Conservation (phyloP, 2,329 filamentous ascomycete genomes). For the Ophiostoma perfectum region DNA sequence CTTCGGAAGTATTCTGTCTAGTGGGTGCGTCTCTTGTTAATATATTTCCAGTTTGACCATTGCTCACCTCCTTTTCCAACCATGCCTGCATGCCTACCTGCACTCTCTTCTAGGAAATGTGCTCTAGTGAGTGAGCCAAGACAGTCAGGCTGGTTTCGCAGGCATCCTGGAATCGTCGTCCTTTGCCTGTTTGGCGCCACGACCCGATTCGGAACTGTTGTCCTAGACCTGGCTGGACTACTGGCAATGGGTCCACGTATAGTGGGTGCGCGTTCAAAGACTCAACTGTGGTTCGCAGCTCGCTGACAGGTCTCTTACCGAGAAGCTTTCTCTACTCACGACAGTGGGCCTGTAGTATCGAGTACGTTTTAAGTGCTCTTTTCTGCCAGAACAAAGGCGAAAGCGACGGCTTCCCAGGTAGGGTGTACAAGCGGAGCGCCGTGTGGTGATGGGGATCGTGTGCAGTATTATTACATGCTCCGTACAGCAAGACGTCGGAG, state of each 20-base stretch:
- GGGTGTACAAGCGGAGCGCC: neutral
- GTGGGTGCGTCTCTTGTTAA: no score
- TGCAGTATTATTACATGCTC: no score
- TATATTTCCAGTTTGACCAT: neutral
- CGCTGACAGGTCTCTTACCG: neutral
- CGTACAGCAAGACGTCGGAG: no score
- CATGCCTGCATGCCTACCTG: no score
- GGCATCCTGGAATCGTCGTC: neutral
- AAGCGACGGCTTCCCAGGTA: neutral
- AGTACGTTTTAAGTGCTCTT: neutral
- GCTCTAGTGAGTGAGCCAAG: neutral
- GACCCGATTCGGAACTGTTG: neutral
- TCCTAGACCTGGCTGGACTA: neutral
- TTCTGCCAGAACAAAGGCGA: neutral
- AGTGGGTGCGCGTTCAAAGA: neutral
- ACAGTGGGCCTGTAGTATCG: neutral
- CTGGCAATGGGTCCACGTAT: neutral
- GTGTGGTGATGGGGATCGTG: no score
- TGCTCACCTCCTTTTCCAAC: neutral
- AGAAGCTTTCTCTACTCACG: neutral
- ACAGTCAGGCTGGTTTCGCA: neutral
- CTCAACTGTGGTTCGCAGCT: no score
- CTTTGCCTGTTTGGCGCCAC: slow-evolving; percentile 6
- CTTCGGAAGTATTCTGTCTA: slow-evolving; percentile 3
- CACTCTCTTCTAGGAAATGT: neutral